Conservation (phyloP, 768 basidiomycete genomes). For the Lyophyllum shimeji region DNA sequence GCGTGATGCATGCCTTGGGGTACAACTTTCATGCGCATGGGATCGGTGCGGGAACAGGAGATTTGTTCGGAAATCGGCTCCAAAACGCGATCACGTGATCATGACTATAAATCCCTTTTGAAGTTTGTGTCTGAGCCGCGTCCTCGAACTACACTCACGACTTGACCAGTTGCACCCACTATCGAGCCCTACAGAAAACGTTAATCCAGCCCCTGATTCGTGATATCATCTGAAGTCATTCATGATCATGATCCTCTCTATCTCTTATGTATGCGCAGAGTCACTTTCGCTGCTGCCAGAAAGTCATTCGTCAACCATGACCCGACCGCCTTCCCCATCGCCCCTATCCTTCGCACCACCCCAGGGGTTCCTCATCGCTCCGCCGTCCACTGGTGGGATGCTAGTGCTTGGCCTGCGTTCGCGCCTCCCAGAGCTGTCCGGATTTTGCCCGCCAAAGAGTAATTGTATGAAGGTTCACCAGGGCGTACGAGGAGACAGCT, state of each 20-base stretch:
- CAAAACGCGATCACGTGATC: background rate
- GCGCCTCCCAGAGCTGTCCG: background rate
- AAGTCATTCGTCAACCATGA: background rate
- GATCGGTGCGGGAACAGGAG: too few species aligned
- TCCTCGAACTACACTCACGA: background rate
- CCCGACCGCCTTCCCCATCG: background rate
- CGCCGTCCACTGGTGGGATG: background rate
- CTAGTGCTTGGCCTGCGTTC: background rate
- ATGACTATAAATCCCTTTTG: background rate
- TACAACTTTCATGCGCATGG: too few species aligned
- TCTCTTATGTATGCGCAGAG: background rate
- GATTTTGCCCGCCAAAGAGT: too few species aligned
- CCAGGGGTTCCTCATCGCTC: background rate
- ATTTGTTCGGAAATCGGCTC: too few species aligned
- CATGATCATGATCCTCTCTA: background rate
- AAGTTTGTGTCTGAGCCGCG: background rate
- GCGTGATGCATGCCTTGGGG: too few species aligned
- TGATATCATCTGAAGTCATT: background rate
- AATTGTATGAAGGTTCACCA: too few species aligned
- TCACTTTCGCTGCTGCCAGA: background rate
- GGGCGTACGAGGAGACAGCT: too few species aligned
- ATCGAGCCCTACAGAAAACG: background rate
- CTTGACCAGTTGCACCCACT: background rate
- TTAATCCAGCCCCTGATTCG: too few species aligned
- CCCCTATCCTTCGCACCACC: background rate